Evolutionary conservation across 2,329 filamentous ascomycete species (phyloP), one percentile per base, ranked within the genome.

Genomic region (Botryotinia narcissicola): DNA sequence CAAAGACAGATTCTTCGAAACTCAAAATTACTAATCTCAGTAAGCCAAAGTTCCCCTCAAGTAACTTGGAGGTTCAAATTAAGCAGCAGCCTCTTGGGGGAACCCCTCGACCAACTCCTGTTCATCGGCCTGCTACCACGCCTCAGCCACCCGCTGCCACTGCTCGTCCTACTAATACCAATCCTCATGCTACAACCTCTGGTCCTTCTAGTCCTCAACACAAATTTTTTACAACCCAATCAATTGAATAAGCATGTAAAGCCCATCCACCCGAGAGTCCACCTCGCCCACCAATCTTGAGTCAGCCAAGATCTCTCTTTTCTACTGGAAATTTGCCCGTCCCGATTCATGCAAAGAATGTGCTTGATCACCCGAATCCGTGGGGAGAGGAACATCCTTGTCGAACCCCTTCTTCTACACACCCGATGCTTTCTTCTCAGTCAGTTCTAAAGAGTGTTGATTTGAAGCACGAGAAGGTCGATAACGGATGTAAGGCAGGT

Each of bases 1-100:
- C 73, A 12, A 75, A 74, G 25, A 29, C 57, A 25, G 67, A 61
- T 40, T 42, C 48, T 46, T 51, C 73, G 61, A 62, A 71, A 44
- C 29, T 68, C 35, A 40, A 29, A 16, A 35, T n/a, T n/a, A 68
- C 46, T 25, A 14, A 20, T 57, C 18, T 57, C n/a, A 42, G 40
- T 12, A 37, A 51, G 42, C 37, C 48, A 18, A 68, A 68, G n/a
- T 29, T 57, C 18, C 35, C 35, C n/a, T 12, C n/a, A 32, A 22
- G 25, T 16, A 32, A 57, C 4, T 9, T 5, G 48, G 66, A 68
- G 18, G 32, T 35, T 54, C 64, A 67, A 54, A 25, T 32, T 14
- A 67, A 54, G 46, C 46, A 64, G 6, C 29, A 68, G 10, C 10
- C 8, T 68, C 46, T 40, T 22, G 22, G 9, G 9, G 35, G n/a